Evolutionary conservation across 2,329 filamentous ascomycete species (phyloP).

Genomic region (Cladosporium phlei): DNA sequence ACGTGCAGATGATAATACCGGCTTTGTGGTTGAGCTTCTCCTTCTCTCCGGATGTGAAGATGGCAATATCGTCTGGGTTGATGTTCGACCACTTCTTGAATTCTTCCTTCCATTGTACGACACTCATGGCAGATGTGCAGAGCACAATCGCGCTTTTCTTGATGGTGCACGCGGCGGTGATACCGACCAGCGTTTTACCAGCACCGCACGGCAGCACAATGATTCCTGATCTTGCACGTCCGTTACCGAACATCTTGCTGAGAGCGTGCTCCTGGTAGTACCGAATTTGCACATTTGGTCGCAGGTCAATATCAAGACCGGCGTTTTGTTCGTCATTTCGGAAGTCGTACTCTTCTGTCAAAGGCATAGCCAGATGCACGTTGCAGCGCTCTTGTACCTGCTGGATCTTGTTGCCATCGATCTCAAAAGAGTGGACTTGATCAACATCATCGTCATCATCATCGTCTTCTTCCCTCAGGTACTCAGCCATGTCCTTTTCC

Average conservation of each 20-base stretch:
- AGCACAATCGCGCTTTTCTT: conserved; percentile 95
- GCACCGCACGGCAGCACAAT: conserved; percentile 96
- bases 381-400: conserved; percentile 79
- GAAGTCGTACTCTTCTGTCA: conserved; percentile 97
- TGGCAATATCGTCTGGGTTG: conserved; percentile 83
- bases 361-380: conserved; percentile 76
- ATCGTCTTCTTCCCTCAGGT: conserved; percentile 69
- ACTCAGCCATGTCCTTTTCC: conserved; percentile 61
- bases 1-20: conserved; percentile 94
- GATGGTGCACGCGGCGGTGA: conserved; percentile 95
- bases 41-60: conserved; percentile 94
- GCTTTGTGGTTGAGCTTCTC: conserved; percentile 79
- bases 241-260: conserved; percentile 99
- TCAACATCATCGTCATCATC: conserved; percentile 86
- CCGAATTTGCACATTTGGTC: conserved; percentile 82
- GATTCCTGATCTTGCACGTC: conserved; percentile 91
- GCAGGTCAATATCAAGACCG: conserved; percentile 88
- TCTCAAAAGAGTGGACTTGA: conserved; percentile 89
- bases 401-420: conserved; percentile 76
- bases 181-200: conserved; percentile 95
- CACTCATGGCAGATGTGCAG: conserved; percentile 96
- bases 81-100: conserved; percentile 99
- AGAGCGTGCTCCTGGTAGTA: conserved; percentile 95
- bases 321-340: conserved; percentile 84
- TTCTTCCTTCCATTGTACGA: conserved; percentile 92